Base-by-base conservation (phyloP, 768 basidiomycete genomes). In the Cystofilobasidium ferigula region DNA sequence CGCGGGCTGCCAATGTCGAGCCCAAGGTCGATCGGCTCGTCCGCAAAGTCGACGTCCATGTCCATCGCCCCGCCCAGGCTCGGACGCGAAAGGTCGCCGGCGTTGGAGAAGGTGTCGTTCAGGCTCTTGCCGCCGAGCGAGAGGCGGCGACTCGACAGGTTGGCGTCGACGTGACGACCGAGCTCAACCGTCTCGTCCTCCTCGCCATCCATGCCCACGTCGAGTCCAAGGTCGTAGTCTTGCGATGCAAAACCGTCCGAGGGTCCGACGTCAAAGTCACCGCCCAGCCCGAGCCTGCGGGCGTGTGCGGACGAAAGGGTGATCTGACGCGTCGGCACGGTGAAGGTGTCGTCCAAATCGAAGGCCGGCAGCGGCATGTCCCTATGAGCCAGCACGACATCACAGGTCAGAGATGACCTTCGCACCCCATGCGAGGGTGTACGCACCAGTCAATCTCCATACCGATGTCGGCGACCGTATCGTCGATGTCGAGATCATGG, bases 401-500 rank as follows among this genome's bases (percentile, higher is more conserved):
- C 34, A 18, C 32, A 42, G 22, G 26, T 74, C 4, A 28, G 12
- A 35, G 47, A 7, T 51, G 4, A 32, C 24, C 20, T 69, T 32
- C 59, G 70, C 62, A 26, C 38, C 38, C 12, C 14, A n/a, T 16
- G 40, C 24, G 2, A 51, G 48, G 6, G 24, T 26, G 30, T 9
- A 54, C 69, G 43, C 43, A 70, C 76, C 75, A 74, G 63, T 74
- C 76, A 22, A 76, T 69, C 32, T 66, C 57, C 61, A 76, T 69
- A 58, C 77, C 76, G 42, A 91, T 79, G 60, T 83, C 84, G 60
- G 74, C n/a, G n/a, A n/a, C 84, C 0, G 82, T 82, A 30, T 76
- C 75, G 72, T 88, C 85, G 38, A 93, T 81, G 1, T 91, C 94
- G 76, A 97, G 94, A 34, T 91, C 83, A 68, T 88, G 89, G 73